Evolutionary conservation across 2,329 filamentous ascomycete species (phyloP).

Genomic region (Xylariaceae sp.): DNA sequence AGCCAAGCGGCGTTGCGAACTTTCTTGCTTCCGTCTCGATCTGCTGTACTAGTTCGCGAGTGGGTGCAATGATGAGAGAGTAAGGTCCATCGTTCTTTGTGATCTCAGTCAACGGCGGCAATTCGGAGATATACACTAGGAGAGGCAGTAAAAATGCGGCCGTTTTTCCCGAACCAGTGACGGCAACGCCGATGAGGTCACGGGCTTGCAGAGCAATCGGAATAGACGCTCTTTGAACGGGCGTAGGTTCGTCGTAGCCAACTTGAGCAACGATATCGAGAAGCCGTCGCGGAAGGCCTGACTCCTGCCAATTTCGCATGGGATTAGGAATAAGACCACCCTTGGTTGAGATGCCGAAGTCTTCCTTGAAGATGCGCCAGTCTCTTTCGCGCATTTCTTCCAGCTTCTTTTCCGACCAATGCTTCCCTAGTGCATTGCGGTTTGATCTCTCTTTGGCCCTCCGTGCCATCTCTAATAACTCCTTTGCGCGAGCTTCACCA

Average conservation of each 20-base stretch:
- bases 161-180: conserved; percentile 97
- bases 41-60: conserved; percentile 94
- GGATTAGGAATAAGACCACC: conserved; percentile 89
- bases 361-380: conserved; percentile 99
- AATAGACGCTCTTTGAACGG: conserved; percentile 91
- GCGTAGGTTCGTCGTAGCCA: conserved; percentile 86
- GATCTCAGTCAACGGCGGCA: conserved; percentile 77
- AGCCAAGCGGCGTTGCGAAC: conserved; percentile 85
- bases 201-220: conserved; percentile 89
- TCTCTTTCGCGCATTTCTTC: conserved; percentile 95
- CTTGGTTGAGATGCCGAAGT: conserved; percentile 95
- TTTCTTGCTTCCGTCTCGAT: conserved; percentile 93
- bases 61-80: conserved; percentile 93
- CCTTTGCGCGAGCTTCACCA: conserved; percentile 69
- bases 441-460: conserved; percentile 68
- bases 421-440: conserved; percentile 74
- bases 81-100: conserved; percentile 96
- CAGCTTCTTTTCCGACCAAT: conserved; percentile 92
- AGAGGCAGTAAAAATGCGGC: conserved; percentile 90
- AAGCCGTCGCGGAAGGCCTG: conserved; percentile 69
- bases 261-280: conserved; percentile 79
- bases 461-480: conserved; percentile 81
- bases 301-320: conserved; percentile 93
- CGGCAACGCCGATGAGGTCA: conserved; percentile 96
- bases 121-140: conserved; percentile 87